Evolutionary conservation across 306 rosid genomes (phyloP).

Genomic region (Begonia masoniana): DNA sequence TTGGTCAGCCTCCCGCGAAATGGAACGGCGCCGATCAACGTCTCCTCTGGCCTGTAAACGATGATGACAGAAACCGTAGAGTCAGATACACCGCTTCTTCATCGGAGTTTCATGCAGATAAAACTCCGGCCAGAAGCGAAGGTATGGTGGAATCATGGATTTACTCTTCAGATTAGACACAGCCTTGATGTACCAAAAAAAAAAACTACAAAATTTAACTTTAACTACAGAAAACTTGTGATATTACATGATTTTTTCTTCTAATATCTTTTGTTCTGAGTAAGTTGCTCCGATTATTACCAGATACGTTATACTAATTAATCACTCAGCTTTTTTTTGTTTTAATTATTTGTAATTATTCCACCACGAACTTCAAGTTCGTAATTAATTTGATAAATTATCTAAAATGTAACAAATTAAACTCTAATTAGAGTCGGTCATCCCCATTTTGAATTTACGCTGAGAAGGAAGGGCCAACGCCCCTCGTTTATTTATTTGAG

Average conservation of each 20-base stretch:
- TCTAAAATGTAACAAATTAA: no score
- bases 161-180: conserved; percentile 77
- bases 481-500: no score
- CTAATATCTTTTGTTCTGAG: not conserved
- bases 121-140: conserved; percentile 50
- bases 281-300: conserved; percentile 11
- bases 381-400: no score
- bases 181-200: not conserved
- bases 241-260: not conserved
- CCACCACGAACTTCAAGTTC: no score
- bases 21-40: conserved; percentile 9
- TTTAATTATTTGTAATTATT: not conserved
- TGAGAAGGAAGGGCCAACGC: no score
- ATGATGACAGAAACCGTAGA: conserved; percentile 22
- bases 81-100: conserved; percentile 33
- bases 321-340: not conserved
- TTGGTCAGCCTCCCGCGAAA: conserved; percentile 6
- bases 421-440: no score
- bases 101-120: conserved; percentile 38
- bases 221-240: not conserved
- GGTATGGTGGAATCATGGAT: conserved; percentile 97
- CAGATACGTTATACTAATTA: no score
- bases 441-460: no score
- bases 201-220: conserved; percentile 6
- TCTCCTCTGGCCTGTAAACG: conserved; percentile 24